Base-by-base conservation (phyloP, 2,329 filamentous ascomycete species). In the Exophiala bonariae region DNA sequence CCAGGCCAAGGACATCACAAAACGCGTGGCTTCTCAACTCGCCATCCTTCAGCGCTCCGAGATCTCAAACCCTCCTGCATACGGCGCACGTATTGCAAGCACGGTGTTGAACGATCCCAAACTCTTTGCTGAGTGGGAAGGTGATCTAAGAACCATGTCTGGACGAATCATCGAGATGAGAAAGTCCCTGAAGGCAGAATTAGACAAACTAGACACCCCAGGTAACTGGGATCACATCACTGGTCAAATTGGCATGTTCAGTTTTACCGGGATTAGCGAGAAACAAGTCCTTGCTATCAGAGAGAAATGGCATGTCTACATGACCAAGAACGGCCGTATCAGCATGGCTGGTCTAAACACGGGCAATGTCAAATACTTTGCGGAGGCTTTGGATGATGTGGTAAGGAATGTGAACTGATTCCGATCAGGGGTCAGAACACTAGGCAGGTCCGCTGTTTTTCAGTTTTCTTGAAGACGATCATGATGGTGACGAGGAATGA, bases 201-300 rank as follows among this genome's bases (percentile, higher is more conserved):
- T 99, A 9, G 92, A 97, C 72, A 82, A 84, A 63, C 79, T 92
- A 50, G 82, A 81, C 22, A 96, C 93, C 0, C 92, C 92, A 0
- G 92, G 92, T 23, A 86, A 81, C 11, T 99, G 93, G 93, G 89
- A 91, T 64, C 93, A 99, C 73, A 95, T 99, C 67, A 96, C 91
- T 13, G 88, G 95, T 62, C 93, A 99, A 79, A 99, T 99, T 65
- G 93, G 93, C 74, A 99, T 99, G 93, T 99, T 99, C 75, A 92
- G 86, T 68, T 99, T 95, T 47, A 77, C 76, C 0, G 79, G 78
- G 0, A 62, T 82, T 50, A 72, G 52, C 3, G 70, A 75, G 49
- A 49, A 62, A 3, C 77, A 80, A 53, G 76, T 81, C 3, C 57
- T 63, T 56, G 59, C 66, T 37, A 56, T 76, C 50, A 61, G 70